Evolutionary conservation across 2,329 filamentous ascomycete genomes (phyloP).

Genomic region (Neofusicoccum sp.): DNA sequence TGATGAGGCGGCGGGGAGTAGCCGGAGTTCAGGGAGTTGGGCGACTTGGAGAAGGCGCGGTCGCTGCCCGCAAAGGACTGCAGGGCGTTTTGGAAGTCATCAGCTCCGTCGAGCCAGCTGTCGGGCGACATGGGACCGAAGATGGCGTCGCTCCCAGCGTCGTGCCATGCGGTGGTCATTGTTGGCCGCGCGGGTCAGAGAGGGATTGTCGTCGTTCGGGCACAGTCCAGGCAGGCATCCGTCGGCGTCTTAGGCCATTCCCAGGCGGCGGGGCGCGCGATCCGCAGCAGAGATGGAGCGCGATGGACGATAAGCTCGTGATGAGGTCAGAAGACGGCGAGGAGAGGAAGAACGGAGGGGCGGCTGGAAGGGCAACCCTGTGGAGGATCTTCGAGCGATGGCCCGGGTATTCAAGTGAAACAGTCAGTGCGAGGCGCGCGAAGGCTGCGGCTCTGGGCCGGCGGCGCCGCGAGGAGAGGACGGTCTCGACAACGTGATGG

Average conservation of each 20-base stretch:
- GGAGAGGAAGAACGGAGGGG: too few species aligned
- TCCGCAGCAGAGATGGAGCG: neutral
- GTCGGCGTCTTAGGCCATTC: constrained; percentile 4
- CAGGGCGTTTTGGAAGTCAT: constrained; percentile 7
- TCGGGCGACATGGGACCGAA: constrained; percentile 18
- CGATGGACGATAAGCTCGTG: neutral
- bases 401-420: constrained; percentile 11
- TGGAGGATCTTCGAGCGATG: constrained; percentile 19
- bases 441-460: constrained; percentile 9
- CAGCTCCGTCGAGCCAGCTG: constrained; percentile 2
- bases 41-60: constrained; percentile 17
- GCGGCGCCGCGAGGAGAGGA: neutral
- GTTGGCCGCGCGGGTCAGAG: neutral
- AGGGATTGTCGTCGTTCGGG: neutral
- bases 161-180: constrained; percentile 15
- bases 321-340: neutral
- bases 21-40: constrained; percentile 12
- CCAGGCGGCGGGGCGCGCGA: neutral
- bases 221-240: neutral
- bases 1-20: constrained; percentile 14
- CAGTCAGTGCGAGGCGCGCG: constrained; percentile 9
- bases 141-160: constrained; percentile 7
- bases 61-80: constrained; percentile 15
- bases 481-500: neutral
- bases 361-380: constrained; percentile 4